phyloP scores from a whole-genome alignment of 2,329 filamentous ascomycete species.

The Cadophora sp. region DNA sequence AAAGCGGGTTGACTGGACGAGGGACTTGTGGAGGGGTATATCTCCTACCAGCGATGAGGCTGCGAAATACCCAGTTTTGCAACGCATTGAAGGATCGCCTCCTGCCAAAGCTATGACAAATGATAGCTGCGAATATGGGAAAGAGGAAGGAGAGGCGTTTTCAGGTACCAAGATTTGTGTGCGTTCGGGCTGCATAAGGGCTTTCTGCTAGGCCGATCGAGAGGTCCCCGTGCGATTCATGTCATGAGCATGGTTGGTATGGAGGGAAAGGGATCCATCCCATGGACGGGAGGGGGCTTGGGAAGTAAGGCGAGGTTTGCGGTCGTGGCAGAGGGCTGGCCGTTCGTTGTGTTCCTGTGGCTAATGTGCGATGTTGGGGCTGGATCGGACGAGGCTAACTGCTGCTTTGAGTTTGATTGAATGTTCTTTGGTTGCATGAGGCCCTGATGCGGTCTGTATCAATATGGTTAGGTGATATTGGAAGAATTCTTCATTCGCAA shows the following conservation, averaged over 20 bases:
- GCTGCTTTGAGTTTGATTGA: slow-evolving; percentile 9
- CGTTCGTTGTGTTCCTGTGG: neutral
- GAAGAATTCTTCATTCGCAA: neutral
- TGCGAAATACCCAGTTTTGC: slow-evolving; percentile 5
- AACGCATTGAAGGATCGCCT: slow-evolving; percentile 6
- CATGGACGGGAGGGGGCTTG: neutral
- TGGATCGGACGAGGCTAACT: neutral
- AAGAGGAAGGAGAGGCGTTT: slow-evolving; percentile 10
- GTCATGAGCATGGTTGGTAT: neutral
- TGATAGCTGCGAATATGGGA: neutral
- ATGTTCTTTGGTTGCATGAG: slow-evolving; percentile 5
- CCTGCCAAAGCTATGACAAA: slow-evolving; percentile 9
- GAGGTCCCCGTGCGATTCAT: slow-evolving; percentile 14
- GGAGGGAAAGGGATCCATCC: neutral
- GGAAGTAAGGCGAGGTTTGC: slow-evolving; percentile 8
- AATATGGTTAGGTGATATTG: slow-evolving; percentile 7
- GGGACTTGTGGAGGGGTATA: neutral
- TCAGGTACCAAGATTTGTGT: slow-evolving; percentile 13
- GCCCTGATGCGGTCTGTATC: neutral
- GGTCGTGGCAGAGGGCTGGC: slow-evolving; percentile 12
- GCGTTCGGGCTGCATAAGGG: slow-evolving; percentile 6
- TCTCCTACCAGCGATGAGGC: slow-evolving; percentile 2
- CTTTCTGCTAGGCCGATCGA: slow-evolving; percentile 15
- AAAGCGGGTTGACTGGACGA: slow-evolving; percentile 6
- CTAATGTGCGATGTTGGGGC: neutral